Conservation (phyloP, 306 rosid species). For the Pyrus pyrifolia region DNA sequence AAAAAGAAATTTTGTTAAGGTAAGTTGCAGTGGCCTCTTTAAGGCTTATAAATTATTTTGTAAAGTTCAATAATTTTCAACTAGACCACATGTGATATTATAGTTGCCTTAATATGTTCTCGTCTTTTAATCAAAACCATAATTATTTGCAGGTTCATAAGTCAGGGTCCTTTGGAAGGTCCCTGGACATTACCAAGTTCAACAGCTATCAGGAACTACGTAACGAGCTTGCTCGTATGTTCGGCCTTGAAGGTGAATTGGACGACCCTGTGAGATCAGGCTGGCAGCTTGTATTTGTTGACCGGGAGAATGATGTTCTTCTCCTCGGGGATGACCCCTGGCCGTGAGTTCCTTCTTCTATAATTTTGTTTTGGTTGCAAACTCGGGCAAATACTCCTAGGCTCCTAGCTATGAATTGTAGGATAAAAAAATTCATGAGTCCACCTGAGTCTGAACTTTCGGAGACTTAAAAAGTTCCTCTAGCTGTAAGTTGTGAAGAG, state of each 20-base stretch:
- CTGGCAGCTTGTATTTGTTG: conserved; percentile 99
- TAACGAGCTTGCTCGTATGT: conserved; percentile 79
- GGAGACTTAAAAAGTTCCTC: not conserved
- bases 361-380: not conserved
- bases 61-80: not conserved
- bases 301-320: conserved; percentile 89
- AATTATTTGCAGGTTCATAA: conserved; percentile 36
- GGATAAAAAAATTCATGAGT: not conserved
- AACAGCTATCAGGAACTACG: conserved; percentile 82
- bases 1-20: conserved; percentile 85
- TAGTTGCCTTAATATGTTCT: not conserved
- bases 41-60: not conserved
- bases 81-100: not conserved
- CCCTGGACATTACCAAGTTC: conserved; percentile 65
- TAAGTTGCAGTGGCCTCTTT: conserved; percentile 13
- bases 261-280: conserved; percentile 98
- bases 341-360: conserved; percentile 38
- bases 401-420: not conserved
- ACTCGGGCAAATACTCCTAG: not conserved
- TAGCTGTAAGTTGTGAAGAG: not conserved
- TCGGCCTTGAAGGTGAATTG: conserved; percentile 76
- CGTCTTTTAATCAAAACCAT: not conserved
- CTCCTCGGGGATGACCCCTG: conserved; percentile 79
- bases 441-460: not conserved
- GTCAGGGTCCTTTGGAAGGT: conserved; percentile 60